phyloP scores from a whole-genome alignment of 23 red algal genomes.

The Gracilaria domingensis region DNA sequence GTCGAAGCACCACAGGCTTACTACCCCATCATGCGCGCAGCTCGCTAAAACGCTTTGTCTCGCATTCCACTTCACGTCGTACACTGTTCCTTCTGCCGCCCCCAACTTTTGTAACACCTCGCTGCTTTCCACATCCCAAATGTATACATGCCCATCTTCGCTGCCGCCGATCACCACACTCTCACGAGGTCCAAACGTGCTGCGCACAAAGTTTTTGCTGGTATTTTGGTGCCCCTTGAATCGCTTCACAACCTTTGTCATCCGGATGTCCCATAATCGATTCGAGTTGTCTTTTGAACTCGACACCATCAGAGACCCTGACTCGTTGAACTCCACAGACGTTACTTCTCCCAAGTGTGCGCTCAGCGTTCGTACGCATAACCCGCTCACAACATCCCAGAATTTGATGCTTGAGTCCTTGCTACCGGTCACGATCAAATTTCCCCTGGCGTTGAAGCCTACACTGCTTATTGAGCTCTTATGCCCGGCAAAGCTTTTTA shows the following conservation, averaged over 20 bases:
- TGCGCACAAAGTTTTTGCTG: conserved; percentile 98
- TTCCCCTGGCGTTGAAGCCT: conserved; percentile 94
- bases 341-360: conserved; percentile 98
- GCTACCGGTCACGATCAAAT: conserved; percentile 93
- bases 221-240: conserved; percentile 99
- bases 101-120: conserved; percentile 87
- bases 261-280: conserved; percentile 95
- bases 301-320: conserved; percentile 87
- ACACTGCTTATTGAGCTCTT: conserved; percentile 82
- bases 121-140: conserved; percentile 94
- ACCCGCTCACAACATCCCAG: conserved; percentile 95
- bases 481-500: conserved; percentile 90
- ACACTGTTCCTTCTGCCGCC: conserved; percentile 81
- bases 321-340: conserved; percentile 86
- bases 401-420: conserved; percentile 99
- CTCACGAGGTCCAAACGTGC: conserved; percentile 92
- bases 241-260: conserved; percentile 76
- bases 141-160: conserved; percentile 93
- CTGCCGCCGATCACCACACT: conserved; percentile 89
- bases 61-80: conserved; percentile 84
- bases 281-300: conserved; percentile 99
- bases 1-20: conserved; percentile 90
- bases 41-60: conserved; percentile 91
- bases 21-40: conserved; percentile 89
- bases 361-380: conserved; percentile 88